Base-by-base conservation (phyloP, 495 filamentous ascomycete genomes). In the Glarea lozoyensis region DNA sequence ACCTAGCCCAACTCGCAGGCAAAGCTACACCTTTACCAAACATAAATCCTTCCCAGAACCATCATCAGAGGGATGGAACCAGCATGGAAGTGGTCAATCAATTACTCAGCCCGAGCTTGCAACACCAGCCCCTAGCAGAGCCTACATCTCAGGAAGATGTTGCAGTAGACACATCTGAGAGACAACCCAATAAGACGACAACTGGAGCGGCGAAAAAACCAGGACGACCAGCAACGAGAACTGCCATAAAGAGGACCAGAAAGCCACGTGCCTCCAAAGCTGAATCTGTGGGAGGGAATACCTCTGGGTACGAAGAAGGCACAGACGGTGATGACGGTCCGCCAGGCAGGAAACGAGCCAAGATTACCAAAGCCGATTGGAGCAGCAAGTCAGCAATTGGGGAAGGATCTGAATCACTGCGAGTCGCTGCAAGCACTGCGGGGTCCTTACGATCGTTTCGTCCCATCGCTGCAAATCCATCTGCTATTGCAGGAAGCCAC, bases 391-490 rank as follows among this genome's bases (percentile, higher is more conserved):
- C 77, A 4, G 73, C 81, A 4, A 78, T 92, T 53, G 83, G 79
- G 31, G 68, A 75, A 20, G 78, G 77, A 35, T 73, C 79, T 15
- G 84, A 86, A 27, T 93, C 88, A 5, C 66, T 95, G n/a, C 72
- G 88, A 41, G 86, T 94, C 10, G 79, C 83, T 49, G 88, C 88
- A 15, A 92, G 86, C 58, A 90, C 86, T 12, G 78, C 88, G 22
- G 85, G 85, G 13, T 93, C 88, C 6, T 71, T 95, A 43, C 84
- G 88, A n/a, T 78, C 82, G 32, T 83, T 93, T 61, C 75, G 85
- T 42, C 88, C 88, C 6, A 75, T 84, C 22, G 76, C 76, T 22
- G 74, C 74, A 29, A 67, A 69, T 4, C 55, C 52, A 0, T 30
- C 27, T 43, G 66, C 49, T 4, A 52, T 68, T 29, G 41, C 18